Percentiles rank a stretch among this genome's conserved stretches.
Evolutionary conservation across 805 yeast species (phyloP).

Genomic region (Ogataea nonfermentans): DNA sequence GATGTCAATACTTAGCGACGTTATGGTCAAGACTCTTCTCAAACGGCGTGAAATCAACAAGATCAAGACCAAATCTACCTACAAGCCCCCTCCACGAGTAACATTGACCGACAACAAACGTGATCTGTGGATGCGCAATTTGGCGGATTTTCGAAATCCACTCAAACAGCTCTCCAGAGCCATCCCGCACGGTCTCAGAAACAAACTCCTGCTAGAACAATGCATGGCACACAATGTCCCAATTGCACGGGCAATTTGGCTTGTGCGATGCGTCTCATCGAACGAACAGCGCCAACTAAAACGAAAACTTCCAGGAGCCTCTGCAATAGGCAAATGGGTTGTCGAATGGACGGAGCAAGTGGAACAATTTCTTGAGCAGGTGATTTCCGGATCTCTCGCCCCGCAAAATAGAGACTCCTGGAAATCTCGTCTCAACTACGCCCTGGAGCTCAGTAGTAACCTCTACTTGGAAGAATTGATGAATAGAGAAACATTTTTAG

Average conservation of each 20-base stretch:
- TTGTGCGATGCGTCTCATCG: conserved; percentile 81
- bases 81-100: conserved; percentile 84
- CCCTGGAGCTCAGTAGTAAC: conserved; percentile 57
- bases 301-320: conserved; percentile 38
- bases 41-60: conserved; percentile 45
- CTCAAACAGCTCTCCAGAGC: conserved; percentile 68
- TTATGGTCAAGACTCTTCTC: conserved; percentile 48
- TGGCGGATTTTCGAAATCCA: conserved; percentile 67
- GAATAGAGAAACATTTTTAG: conserved; percentile 58
- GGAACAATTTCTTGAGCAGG: conserved; percentile 53
- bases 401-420: conserved; percentile 35
- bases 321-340: conserved; percentile 61
- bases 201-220: conserved; percentile 69
- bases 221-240: conserved; percentile 70
- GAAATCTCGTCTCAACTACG: conserved; percentile 56
- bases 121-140: conserved; percentile 81
- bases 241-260: conserved; percentile 82
- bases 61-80: conserved; percentile 49
- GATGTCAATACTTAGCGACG: conserved; percentile 44
- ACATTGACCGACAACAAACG: conserved; percentile 84
- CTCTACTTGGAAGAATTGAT: conserved; percentile 68
- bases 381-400: conserved; percentile 42
- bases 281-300: conserved; percentile 66
- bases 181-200: conserved; percentile 87
- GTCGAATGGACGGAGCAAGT: conserved; percentile 91